Evolutionary conservation across 2,329 filamentous ascomycete species (phyloP).

Genomic region (Pseudogymnoascus sp.): DNA sequence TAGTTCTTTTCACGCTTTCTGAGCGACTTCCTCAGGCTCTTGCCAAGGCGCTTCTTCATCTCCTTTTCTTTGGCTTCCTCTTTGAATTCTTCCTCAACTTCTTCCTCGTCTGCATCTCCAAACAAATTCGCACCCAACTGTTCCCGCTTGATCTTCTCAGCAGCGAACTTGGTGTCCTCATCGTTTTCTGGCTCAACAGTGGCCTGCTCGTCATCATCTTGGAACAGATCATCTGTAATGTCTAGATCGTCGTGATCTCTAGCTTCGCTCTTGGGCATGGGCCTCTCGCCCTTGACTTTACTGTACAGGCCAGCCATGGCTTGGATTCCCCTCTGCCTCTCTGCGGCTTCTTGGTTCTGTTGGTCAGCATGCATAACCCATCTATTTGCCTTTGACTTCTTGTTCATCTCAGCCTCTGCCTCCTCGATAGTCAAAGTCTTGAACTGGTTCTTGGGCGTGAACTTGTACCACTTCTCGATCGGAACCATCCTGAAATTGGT

Average conservation of each 20-base stretch:
- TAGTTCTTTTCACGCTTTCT: constrained; percentile 78
- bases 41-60: constrained; percentile 61
- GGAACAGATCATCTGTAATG: constrained; percentile 65
- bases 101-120: constrained; percentile 56
- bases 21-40: constrained; percentile 69
- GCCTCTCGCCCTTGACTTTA: constrained; percentile 57
- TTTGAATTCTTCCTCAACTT: constrained; percentile 62
- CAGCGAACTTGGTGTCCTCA: constrained; percentile 66
- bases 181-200: constrained; percentile 71
- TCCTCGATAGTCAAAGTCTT: constrained; percentile 72
- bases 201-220: constrained; percentile 76
- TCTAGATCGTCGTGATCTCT: constrained; percentile 64
- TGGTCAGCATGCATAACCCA: constrained; percentile 69
- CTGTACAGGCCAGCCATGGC: constrained; percentile 39
- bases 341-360: constrained; percentile 47
- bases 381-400: constrained; percentile 64
- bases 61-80: constrained; percentile 65
- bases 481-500: constrained; percentile 76
- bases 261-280: constrained; percentile 52
- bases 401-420: constrained; percentile 73
- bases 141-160: constrained; percentile 65
- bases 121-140: constrained; percentile 86
- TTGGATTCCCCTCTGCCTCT: constrained; percentile 46
- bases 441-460: constrained; percentile 71
- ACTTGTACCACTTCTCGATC: constrained; percentile 91